Base-by-base conservation (phyloP, 352 stramenopile species). In the Pythium plurisporium region DNA sequence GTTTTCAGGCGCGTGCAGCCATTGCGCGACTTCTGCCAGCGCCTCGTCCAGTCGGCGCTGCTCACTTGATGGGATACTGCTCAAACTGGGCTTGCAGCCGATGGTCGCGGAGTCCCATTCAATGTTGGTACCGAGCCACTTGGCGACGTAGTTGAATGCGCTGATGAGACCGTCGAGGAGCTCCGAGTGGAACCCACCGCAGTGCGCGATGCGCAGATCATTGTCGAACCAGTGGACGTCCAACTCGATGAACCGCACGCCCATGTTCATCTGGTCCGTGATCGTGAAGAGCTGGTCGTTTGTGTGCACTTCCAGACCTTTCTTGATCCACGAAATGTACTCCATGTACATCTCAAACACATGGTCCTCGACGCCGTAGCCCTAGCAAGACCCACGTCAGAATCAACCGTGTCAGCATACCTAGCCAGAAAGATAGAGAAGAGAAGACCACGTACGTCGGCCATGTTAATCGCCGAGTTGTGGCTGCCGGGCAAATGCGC, bases 91-190 rank as follows among this genome's bases (percentile, higher is more conserved):
- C 41, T 84, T 77, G 49, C 79, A 89, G 15, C 76, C 79, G 30
- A 89, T 86, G 3, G 79, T 89, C 43, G 71, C 60, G 19, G 79
- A 84, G 52, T 89, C 79, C 72, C 78, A 89, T 46, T 87, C 51
- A 55, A 89, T 87, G 30, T 74, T 53, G 5, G 70, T 78, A 10
- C 79, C 79, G 9, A 87, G 60, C 1, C 83, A 60, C 15, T 87
- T 67, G 0, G 74, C 58, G 20, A 89, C 27, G 69, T 46, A 61
- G 58, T 42, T 70, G 31, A 25, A 82, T 61, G 74, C 73, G 15
- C 59, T 64, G 41, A 95, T 78, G 46, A 94, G 62, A 0, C 74
- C 57, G 48, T 87, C 67, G 50, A 92, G 55, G 50, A 95, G 48
- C 5, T 65, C 55, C 7, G 67, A 73, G 37, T 58, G 48, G 3